These are phyloP conservation scores for Aspergillus luchuensis DNA, from an alignment of 2,329 filamentous ascomycete species.

Conservation along the genomic window DNA sequence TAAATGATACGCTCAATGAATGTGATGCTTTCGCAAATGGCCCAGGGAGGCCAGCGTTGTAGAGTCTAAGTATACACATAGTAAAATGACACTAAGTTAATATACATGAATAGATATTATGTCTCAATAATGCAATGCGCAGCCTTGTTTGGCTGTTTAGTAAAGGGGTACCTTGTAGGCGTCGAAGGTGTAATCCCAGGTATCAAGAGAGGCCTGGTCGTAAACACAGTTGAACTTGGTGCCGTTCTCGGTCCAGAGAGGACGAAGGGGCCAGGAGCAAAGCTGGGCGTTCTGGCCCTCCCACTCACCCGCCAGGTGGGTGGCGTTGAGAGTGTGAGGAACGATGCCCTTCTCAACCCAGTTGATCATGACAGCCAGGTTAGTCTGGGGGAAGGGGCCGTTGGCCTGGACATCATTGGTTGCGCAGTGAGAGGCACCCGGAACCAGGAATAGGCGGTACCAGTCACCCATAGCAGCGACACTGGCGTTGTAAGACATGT, in stretches of 20 bases:
- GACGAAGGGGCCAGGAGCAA: conserved; percentile 25
- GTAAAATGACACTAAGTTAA: too few species aligned
- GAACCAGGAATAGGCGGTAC: conserved; percentile 59
- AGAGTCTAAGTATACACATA: too few species aligned
- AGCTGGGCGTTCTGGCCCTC: too few species aligned
- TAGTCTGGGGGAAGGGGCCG: conserved; percentile 50
- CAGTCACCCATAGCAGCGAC: conserved; percentile 51
- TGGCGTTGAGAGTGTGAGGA: conserved; percentile 49
- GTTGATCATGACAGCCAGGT: conserved; percentile 51
- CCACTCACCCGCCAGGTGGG: conserved; percentile 10
- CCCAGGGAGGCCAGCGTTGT: too few species aligned
- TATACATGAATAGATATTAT: too few species aligned
- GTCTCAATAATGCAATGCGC: too few species aligned
- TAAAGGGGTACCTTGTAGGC: conserved; percentile 21
- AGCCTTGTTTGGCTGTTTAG: not conserved
- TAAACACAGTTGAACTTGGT: conserved; percentile 13
- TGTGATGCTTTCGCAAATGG: too few species aligned
- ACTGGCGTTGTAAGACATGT: conserved; percentile 41
- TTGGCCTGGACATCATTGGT: conserved; percentile 48
- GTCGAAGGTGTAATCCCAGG: conserved; percentile 17
- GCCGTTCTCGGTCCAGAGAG: conserved; percentile 27
- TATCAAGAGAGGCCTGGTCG: conserved; percentile 20
- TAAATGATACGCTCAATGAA: too few species aligned
- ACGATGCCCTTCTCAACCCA: conserved; percentile 56
- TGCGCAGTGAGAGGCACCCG: conserved; percentile 57